Percentiles rank a stretch among this genome's conserved stretches.
Evolutionary conservation across 495 filamentous ascomycete species (phyloP).

Genomic region (Penicillium paradoxum): DNA sequence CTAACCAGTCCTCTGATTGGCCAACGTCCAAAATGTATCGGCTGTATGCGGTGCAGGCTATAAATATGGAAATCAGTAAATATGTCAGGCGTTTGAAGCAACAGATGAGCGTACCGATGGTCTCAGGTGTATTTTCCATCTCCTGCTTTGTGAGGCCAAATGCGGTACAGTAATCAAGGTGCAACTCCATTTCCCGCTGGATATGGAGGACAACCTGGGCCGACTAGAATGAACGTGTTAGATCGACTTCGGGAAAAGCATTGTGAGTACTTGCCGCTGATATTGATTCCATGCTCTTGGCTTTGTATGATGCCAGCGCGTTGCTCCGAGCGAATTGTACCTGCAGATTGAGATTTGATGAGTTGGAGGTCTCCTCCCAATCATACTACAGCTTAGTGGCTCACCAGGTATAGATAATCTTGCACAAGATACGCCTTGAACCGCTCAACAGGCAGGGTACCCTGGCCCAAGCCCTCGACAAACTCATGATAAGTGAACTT

Average conservation of each 20-base stretch:
- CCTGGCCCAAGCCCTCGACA: constrained; percentile 67
- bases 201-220: constrained; percentile 70
- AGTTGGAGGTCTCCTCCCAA: background rate
- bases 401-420: constrained; percentile 82
- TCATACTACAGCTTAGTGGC: background rate
- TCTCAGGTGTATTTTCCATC: constrained; percentile 68
- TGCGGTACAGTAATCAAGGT: constrained; percentile 70
- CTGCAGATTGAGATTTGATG: constrained; percentile 31
- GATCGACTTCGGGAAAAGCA: background rate
- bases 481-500: constrained; percentile 75
- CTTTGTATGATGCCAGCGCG: constrained; percentile 78
- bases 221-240: constrained; percentile 41
- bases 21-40: constrained; percentile 87
- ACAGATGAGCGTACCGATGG: constrained; percentile 53
- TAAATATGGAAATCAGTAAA: background rate
- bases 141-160: constrained; percentile 76
- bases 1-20: constrained; percentile 79
- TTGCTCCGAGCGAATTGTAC: constrained; percentile 83
- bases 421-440: constrained; percentile 87
- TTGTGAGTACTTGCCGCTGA: constrained; percentile 44
- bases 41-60: constrained; percentile 46
- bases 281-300: constrained; percentile 67
- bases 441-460: constrained; percentile 61
- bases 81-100: constrained; percentile 25
- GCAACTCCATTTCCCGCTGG: constrained; percentile 71